A percentile compares a stretch with the other conserved stretches of the same genome.
Conservation (phyloP, 1,139 yeast species). For the Sugiyamaella japonica region DNA sequence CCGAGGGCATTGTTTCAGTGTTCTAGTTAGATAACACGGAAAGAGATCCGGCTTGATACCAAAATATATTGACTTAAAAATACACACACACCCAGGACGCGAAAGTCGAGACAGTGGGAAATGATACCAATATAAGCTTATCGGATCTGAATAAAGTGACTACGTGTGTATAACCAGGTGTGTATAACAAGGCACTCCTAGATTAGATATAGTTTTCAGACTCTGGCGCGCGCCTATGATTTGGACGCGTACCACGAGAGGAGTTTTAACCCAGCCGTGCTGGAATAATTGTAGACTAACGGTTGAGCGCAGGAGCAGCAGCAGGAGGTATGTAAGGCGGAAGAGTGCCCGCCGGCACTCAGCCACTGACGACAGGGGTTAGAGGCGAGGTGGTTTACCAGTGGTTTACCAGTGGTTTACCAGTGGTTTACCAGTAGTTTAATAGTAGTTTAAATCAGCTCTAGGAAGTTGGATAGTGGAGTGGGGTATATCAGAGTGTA, state of each 20-base stretch:
- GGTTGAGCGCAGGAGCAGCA: not conserved
- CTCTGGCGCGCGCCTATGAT: slow-evolving; percentile 2
- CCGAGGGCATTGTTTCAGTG: slow-evolving; percentile 2
- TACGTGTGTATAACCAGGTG: not conserved
- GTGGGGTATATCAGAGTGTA: too few relatives aligned
- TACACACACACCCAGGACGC: not conserved
- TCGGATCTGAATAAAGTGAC: slow-evolving; percentile 3
- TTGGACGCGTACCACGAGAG: not conserved
- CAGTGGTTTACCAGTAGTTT: too few relatives aligned
- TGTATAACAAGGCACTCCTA: not conserved
- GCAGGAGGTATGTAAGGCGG: not conserved
- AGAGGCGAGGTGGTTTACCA: too few relatives aligned
- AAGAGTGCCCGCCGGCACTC: too few relatives aligned
- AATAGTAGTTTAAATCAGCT: too few relatives aligned
- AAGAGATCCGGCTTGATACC: slow-evolving; percentile 4
- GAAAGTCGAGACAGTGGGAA: too few relatives aligned
- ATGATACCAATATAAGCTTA: not conserved
- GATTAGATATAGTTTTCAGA: not conserved
- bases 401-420: too few relatives aligned
- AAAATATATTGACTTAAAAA: slow-evolving; percentile 1
- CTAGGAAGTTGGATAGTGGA: too few relatives aligned
- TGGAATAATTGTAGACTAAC: too few relatives aligned
- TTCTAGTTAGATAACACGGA: not conserved
- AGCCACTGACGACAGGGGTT: too few relatives aligned
- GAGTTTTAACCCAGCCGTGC: not conserved